These are phyloP conservation scores for Boechera stricta DNA, from an alignment of 345 rosid species.

Conservation along the genomic window DNA sequence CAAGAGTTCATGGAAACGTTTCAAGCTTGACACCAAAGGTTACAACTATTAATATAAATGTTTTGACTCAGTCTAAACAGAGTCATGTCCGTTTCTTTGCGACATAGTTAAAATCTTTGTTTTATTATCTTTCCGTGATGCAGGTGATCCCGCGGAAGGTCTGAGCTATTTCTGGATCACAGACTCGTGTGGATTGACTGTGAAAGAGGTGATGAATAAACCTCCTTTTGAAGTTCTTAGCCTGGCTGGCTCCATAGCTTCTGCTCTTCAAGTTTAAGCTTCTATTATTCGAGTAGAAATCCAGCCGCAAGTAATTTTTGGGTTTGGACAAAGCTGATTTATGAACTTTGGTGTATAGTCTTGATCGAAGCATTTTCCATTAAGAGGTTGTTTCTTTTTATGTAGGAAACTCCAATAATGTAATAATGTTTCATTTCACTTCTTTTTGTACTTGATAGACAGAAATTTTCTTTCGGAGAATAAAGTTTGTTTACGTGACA, in stretches of 20 bases:
- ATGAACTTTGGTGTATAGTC: constrained; percentile 35
- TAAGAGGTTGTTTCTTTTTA: neutral
- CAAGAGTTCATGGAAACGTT: constrained; percentile 85
- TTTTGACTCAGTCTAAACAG: neutral
- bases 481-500: neutral
- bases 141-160: constrained; percentile 77
- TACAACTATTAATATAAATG: constrained; percentile 26
- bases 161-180: constrained; percentile 94
- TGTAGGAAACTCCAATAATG: constrained; percentile 38
- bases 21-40: constrained; percentile 86
- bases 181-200: constrained; percentile 87
- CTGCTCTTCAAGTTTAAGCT: constrained; percentile 75
- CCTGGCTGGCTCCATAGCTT: constrained; percentile 83
- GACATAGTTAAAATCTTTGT: neutral
- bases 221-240: constrained; percentile 91
- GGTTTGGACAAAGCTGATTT: constrained; percentile 18
- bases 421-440: constrained; percentile 20
- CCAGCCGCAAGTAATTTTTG: constrained; percentile 17
- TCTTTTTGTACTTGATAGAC: constrained; percentile 21
- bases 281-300: neutral
- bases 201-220: constrained; percentile 68
- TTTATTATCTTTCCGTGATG: neutral
- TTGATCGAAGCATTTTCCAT: constrained; percentile 4
- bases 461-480: neutral
- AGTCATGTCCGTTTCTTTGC: neutral